phyloP scores from a whole-genome alignment of 73 alveolate genomes.

The Paramecium bursaria region DNA sequence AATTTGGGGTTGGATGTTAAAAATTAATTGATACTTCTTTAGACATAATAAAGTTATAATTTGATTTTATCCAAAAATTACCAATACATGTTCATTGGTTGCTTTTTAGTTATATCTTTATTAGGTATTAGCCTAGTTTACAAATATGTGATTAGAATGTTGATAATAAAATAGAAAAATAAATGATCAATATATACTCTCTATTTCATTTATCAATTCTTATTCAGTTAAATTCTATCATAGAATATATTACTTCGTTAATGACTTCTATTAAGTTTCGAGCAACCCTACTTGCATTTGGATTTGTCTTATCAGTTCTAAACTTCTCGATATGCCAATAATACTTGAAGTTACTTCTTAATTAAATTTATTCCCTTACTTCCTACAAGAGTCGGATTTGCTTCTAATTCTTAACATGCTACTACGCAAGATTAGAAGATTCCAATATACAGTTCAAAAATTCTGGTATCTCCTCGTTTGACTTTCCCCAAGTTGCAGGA shows the following conservation, averaged over 20 bases:
- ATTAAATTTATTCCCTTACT: constrained; percentile 50
- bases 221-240: constrained; percentile 1
- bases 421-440: not conserved
- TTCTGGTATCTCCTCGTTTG: no score
- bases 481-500: not conserved
- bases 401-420: no score
- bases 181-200: not conserved
- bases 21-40: not conserved
- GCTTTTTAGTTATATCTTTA: not conserved
- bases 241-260: constrained; percentile 15
- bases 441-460: not conserved
- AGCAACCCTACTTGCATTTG: constrained; percentile 65
- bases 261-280: constrained; percentile 53
- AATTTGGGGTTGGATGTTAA: not conserved
- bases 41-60: not conserved
- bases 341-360: constrained; percentile 55
- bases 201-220: constrained; percentile 4
- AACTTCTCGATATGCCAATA: constrained; percentile 70
- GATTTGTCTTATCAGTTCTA: constrained; percentile 70
- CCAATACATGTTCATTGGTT: not conserved
- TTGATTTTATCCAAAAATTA: not conserved
- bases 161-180: not conserved
- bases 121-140: not conserved
- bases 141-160: not conserved
- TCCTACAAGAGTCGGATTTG: constrained; percentile 7